Evolutionary conservation across 768 basidiomycete species (phyloP), one percentile per base, ranked within the genome.

Genomic region (Dendrothele bispora): DNA sequence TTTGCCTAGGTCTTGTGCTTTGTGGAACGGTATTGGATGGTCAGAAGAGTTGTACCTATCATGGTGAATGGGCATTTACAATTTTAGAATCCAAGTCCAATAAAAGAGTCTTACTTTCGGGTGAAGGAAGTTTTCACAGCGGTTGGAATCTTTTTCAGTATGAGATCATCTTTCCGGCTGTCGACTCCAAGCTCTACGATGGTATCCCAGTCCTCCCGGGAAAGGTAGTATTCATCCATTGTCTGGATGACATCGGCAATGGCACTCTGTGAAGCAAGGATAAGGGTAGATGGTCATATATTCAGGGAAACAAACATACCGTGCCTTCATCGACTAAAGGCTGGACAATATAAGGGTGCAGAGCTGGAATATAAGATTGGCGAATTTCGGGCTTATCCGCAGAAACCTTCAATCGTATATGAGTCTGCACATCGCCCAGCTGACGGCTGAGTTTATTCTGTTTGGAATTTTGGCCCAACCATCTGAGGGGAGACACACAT

Each of bases 401-500:
- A 7, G 95, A 95, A 1, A 94, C 90, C 58, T 86, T 89, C 49
- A 98, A 77, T 2, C 97, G 85, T 97, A 98, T 97, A 40, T 88
- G 86, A 36, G 92, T 88, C 65, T 98, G 95, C 8, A 98, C 84
- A 50, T 99, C 97, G 29, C 79, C 79, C 15, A 99, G 74, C 53
- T 88, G 85, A 29, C 95, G 79, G 46, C 62, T 73, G 1, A 98
- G 77, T 59, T 95, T 97, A 54, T 60, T 75, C 64, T 90, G 87
- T 60, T 95, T 95, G 48, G 97, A 98, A 66, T 98, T 98, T 61
- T 98, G 93, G 7, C 95, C 95, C 11, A 99, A 83, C 92, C 93
- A 99, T 60, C 95, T 98, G 21, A 53, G 32, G 15, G 12, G 36
- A 26, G 43, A 18, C 45, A 14, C n/a, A n/a, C n/a, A n/a, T n/a